Evolutionary conservation across 768 basidiomycete species (phyloP), one percentile per base, ranked within the genome.

Genomic region (Suillus subluteus): DNA sequence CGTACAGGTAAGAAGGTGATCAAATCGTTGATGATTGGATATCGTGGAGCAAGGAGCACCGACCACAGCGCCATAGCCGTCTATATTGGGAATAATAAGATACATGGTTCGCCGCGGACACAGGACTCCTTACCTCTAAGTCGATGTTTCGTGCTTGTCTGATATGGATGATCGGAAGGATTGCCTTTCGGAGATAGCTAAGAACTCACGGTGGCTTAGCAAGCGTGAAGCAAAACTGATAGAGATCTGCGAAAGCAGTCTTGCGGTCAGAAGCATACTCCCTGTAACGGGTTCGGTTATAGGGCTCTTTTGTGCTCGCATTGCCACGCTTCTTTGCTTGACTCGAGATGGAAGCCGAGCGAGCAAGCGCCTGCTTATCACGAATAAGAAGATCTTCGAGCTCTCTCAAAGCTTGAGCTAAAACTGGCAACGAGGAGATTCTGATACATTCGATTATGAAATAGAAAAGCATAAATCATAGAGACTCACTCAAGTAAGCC

Each of bases 121-220:
- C n/a, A 6, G 52, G 55, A 5, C n/a, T 26, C 70, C 80, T 71
- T 68, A 91, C 91, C 80, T 94, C 92, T 83, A 94, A 91, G 62
- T 94, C 92, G 68, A 94, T 87, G 73, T 92, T 94, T 69, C 88
- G 84, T 23, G 87, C 87, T 74, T 86, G 84, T 74, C 91, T 93
- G 54, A 38, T 40, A 38, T 64, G 46, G 18, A 32, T 26, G 21
- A 32, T 61, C 26, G 38, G 16, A 59, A 30, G 26, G 30, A 8
- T 30, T 32, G 30, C 59, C 59, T 30, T 43, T 21, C 18, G 41
- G 59, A 43, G 26, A 43, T 61, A 41, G 26, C 18, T 43, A 13
- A 63, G 9, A 9, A 84, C 90, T 74, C 77, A 95, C 91, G 86
- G 83, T 37, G 87, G 84, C 77, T 93, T 94, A 37, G 88, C 86